Base-by-base conservation (phyloP, 805 yeast genomes). In the Candida pini region DNA sequence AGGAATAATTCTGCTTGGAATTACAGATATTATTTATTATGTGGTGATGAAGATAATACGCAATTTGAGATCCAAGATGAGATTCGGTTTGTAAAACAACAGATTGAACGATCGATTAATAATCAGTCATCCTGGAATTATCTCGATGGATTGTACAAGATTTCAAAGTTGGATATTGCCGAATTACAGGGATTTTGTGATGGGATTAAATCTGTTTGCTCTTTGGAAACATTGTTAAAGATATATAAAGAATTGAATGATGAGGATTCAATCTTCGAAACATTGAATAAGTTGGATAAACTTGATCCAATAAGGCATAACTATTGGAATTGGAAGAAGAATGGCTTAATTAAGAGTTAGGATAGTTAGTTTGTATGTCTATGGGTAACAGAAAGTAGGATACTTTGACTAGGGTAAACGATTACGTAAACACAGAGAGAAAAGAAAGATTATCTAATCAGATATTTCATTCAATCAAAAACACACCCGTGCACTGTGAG, bases 1-100 rank as follows among this genome's bases (percentile, higher is more conserved):
- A 66, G 87, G 47, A 92, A 92, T 61, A 92, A 92, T 57, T 82
- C 95, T 33, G 96, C 94, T 1, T 92, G 98, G 98, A 73, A 78
- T 39, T 94, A 85, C 58, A 69, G 97, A 35, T 83, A 66, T 62
- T 85, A 80, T 45, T 58, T 82, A 9, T 47, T 68, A 26, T 61
- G 63, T 34, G 57, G 59, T 2, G 36, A 40, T 13, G 36, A 36
- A 22, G 41, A 51, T 29, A 36, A 39, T 14, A 40, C 29, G 8
- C 31, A 9, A 31, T 43, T 24, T 29, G 47, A 14, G 18, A 45
- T 47, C 3, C 51, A 58, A 0, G 48, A 49, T 3, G 97, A 89
- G 49, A 49, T 81, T 2, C 65, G 62, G 4, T 85, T 59, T 49
- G 69, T 73, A 2, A 65, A 63, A 45, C 50, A 43, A 1, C 56